These are phyloP conservation scores for Epichloe gansuensis DNA, from an alignment of 2,329 filamentous ascomycete genomes.

Conservation along the genomic window DNA sequence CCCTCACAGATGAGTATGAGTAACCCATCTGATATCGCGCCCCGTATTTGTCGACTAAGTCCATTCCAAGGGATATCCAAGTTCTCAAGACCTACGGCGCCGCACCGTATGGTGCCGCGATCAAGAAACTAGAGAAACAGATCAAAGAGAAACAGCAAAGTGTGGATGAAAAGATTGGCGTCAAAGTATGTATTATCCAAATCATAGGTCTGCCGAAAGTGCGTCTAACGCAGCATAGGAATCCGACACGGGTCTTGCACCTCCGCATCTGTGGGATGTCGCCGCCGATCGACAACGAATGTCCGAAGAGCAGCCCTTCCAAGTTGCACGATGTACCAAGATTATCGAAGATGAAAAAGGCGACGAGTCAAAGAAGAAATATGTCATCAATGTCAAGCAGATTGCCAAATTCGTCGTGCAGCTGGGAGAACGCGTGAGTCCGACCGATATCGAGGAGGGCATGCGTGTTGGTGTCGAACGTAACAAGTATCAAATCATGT, in stretches of 20 bases:
- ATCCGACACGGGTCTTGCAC: slow-evolving; percentile 95
- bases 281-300: slow-evolving; percentile 96
- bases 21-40: not conserved
- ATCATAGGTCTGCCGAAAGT: not conserved
- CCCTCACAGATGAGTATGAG: slow-evolving; percentile 85
- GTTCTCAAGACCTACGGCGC: slow-evolving; percentile 98
- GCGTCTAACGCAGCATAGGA: slow-evolving; percentile 43
- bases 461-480: slow-evolving; percentile 98
- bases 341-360: slow-evolving; percentile 91
- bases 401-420: slow-evolving; percentile 99
- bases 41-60: slow-evolving; percentile 12
- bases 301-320: slow-evolving; percentile 93
- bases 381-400: slow-evolving; percentile 99
- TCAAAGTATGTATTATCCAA: slow-evolving; percentile 42
- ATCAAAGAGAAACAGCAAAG: slow-evolving; percentile 99
- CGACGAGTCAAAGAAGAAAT: slow-evolving; percentile 98
- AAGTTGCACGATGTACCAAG: slow-evolving; percentile 96
- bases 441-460: slow-evolving; percentile 97
- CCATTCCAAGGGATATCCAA: slow-evolving; percentile 71
- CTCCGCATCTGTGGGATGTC: slow-evolving; percentile 97
- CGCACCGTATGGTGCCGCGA: slow-evolving; percentile 80
- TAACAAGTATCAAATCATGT: slow-evolving; percentile 98
- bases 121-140: slow-evolving; percentile 97
- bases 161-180: slow-evolving; percentile 96
- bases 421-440: slow-evolving; percentile 88